phyloP scores from a whole-genome alignment of 306 rosid species.

The Casuarina cunninghamiana region DNA sequence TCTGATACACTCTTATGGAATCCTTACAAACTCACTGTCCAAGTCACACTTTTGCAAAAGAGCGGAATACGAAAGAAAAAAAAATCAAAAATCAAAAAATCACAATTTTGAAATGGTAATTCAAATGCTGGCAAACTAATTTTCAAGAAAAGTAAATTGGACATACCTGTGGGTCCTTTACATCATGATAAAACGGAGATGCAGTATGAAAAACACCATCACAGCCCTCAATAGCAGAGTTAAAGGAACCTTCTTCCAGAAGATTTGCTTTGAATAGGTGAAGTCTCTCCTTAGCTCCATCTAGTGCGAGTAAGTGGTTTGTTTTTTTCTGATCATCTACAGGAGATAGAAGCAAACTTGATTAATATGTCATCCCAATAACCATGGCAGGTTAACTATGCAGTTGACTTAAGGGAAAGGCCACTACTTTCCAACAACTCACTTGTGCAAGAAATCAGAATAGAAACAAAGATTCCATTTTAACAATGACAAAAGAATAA shows the following conservation, averaged over 20 bases:
- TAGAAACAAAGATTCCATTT: not conserved
- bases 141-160: not conserved
- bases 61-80: not conserved
- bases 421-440: not conserved
- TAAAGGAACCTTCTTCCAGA: slow-evolving; percentile 42
- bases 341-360: not conserved
- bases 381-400: not conserved
- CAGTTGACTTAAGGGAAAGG: not conserved
- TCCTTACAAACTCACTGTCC: not conserved
- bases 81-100: not conserved
- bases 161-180: slow-evolving; percentile 40
- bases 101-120: not conserved
- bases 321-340: slow-evolving; percentile 36
- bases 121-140: not conserved
- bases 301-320: slow-evolving; percentile 32
- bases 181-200: slow-evolving; percentile 34
- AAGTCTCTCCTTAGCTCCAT: slow-evolving; percentile 49
- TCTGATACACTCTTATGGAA: not conserved
- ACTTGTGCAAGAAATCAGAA: not conserved
- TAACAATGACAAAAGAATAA: not conserved
- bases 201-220: slow-evolving; percentile 47
- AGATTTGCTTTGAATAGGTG: slow-evolving; percentile 41
- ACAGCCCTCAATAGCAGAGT: slow-evolving; percentile 39
- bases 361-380: not conserved
- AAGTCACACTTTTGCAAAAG: not conserved